Conservation (phyloP, 78 protist genomes). For the Dictyostelium capitatum region DNA sequence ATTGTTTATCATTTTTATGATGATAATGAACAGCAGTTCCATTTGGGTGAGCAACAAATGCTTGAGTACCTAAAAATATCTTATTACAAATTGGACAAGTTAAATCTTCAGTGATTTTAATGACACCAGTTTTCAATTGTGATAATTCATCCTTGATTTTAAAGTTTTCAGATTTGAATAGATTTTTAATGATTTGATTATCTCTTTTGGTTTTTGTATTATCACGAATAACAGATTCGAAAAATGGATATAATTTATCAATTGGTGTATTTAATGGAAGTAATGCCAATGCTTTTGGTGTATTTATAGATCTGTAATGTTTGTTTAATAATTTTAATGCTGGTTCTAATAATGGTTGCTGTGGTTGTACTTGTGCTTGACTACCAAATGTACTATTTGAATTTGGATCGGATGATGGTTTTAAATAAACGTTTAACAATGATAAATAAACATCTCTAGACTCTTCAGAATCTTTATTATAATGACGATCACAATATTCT, state of each 20-base stretch:
- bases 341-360: constrained; percentile 75
- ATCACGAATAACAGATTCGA: constrained; percentile 81
- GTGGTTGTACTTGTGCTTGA: background rate
- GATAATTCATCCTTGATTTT: constrained; percentile 72
- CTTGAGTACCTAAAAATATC: constrained; percentile 68
- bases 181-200: constrained; percentile 64
- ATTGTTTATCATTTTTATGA: constrained; percentile 24
- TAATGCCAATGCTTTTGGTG: constrained; percentile 69
- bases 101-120: constrained; percentile 78
- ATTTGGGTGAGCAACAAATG: constrained; percentile 72
- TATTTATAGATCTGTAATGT: constrained; percentile 71
- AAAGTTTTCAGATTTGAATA: constrained; percentile 55
- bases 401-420: constrained; percentile 33
- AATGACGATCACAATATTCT: constrained; percentile 81
- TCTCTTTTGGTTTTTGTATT: constrained; percentile 68
- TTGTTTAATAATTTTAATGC: constrained; percentile 79
- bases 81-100: constrained; percentile 80
- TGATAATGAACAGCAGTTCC: constrained; percentile 70
- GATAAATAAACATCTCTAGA: constrained; percentile 80
- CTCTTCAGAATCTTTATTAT: constrained; percentile 73
- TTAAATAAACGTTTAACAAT: constrained; percentile 83
- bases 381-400: background rate
- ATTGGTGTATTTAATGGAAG: constrained; percentile 61
- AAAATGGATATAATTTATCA: constrained; percentile 76
- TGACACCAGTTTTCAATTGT: constrained; percentile 49